phyloP scores from a whole-genome alignment of 2,329 filamentous ascomycete genomes.

The Mariannaea elegans region DNA sequence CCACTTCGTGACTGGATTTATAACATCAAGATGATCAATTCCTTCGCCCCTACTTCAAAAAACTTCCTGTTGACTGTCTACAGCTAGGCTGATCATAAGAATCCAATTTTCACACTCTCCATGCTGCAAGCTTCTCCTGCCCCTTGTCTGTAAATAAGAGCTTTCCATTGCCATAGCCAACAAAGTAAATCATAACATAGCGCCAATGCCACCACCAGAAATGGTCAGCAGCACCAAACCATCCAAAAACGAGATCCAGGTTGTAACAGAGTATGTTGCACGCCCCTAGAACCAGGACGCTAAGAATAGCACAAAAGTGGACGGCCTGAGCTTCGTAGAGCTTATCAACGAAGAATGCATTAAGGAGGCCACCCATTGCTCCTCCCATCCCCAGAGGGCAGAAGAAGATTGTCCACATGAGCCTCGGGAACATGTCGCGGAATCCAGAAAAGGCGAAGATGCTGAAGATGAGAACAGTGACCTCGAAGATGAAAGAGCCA shows the following conservation, averaged over 20 bases:
- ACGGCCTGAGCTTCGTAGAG: slow-evolving; percentile 10
- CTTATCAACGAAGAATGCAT: slow-evolving; percentile 11
- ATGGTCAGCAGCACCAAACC: slow-evolving; percentile 18
- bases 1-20: no score
- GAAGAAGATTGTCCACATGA: slow-evolving; percentile 21
- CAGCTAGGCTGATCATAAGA: no score
- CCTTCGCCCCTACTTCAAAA: no score
- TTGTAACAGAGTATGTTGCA: slow-evolving; percentile 22
- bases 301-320: slow-evolving; percentile 16
- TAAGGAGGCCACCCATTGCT: slow-evolving; percentile 11
- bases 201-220: slow-evolving; percentile 26
- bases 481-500: slow-evolving; percentile 21
- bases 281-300: slow-evolving; percentile 7
- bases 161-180: slow-evolving; percentile 13
- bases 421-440: slow-evolving; percentile 3
- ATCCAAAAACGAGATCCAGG: slow-evolving; percentile 18
- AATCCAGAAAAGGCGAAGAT: slow-evolving; percentile 15
- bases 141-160: slow-evolving; percentile 7
- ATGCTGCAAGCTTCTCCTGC: background rate
- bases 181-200: slow-evolving; percentile 16
- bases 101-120: no score
- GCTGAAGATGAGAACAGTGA: slow-evolving; percentile 12
- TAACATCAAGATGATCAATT: no score
- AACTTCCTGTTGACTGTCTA: no score
- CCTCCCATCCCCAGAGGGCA: slow-evolving; percentile 15